Base-by-base conservation (phyloP, 345 rosid species). In the Balakata baccata region DNA sequence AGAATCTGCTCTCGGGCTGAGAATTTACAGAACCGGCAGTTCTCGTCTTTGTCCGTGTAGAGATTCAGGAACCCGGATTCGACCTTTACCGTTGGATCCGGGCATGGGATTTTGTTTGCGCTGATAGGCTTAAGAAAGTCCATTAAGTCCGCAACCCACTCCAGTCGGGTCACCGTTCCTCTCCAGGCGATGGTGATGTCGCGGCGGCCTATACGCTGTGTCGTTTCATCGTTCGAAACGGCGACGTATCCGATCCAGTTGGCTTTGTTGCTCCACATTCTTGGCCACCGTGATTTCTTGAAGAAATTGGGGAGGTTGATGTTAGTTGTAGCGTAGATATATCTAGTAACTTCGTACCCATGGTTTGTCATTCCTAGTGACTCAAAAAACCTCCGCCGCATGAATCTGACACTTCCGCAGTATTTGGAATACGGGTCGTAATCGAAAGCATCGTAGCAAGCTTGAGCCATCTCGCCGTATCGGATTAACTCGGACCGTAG, bases 161-260 rank as follows among this genome's bases (percentile, higher is more conserved):
- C 97, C 0, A 89, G 86, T 2, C 80, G 81, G 1, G 98, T 89
- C 18, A 93, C 92, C 6, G 98, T 93, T 20, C 98, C 97, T 50
- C 97, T 76, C 97, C 93, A 91, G 1, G 93, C 89, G 25, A 93
- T 60, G 17, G 79, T 74, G 49, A 93, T 85, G 75, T 93, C 97
- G 0, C 97, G 88, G 22, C 97, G 93, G 50, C 97, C 97, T 12
- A 93, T 76, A 3, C 78, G 84, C 66, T 67, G 66, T 0, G 86
- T 58, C 0, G 82, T 81, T 41, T 87, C 87, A 23, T 87, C 90
- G 67, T 87, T 74, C 0, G 98, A 91, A 7, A 91, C 92, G 7
- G 97, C 90, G 53, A 89, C 89, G 80, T 89, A 91, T 23, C 96
- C 98, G 54, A 91, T 90, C 97, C 98, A 93, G 70, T 90, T 90